These are phyloP conservation scores for Trapa bicornis DNA, from an alignment of 345 rosid species.

Conservation along the genomic window DNA sequence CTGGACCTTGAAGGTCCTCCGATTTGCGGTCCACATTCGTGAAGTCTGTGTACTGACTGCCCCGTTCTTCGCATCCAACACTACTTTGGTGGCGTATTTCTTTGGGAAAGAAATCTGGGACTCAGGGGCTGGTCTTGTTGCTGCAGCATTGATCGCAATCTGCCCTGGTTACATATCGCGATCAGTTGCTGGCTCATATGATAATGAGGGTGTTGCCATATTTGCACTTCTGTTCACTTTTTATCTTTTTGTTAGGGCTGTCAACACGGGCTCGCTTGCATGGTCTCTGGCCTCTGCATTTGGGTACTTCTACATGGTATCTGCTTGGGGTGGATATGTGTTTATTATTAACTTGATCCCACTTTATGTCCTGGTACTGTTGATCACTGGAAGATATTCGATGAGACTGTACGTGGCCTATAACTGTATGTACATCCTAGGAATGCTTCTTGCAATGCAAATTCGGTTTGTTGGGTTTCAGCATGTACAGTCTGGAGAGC, in stretches of 20 bases:
- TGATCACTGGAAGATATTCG: constrained; percentile 89
- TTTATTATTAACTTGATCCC: constrained; percentile 91
- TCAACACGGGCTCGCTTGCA: constrained; percentile 79
- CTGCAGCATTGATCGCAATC: constrained; percentile 77
- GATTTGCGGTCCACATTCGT: constrained; percentile 84
- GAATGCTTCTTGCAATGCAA: constrained; percentile 99
- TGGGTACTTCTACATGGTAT: constrained; percentile 95
- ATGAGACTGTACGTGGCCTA: constrained; percentile 89
- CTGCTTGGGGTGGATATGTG: constrained; percentile 99
- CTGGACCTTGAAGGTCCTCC: constrained; percentile 55
- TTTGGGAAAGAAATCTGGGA: constrained; percentile 99
- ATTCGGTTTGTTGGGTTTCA: constrained; percentile 97
- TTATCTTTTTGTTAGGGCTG: constrained; percentile 82
- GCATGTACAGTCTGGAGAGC: constrained; percentile 98
- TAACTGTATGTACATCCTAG: constrained; percentile 79
- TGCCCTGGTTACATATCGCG: constrained; percentile 98
- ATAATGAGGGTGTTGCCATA: constrained; percentile 90
- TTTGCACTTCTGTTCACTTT: constrained; percentile 82
- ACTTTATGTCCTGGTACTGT: constrained; percentile 76
- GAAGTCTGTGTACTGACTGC: constrained; percentile 96
- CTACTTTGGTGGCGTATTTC: constrained; percentile 86
- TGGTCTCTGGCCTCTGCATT: constrained; percentile 93
- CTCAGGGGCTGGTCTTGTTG: constrained; percentile 85
- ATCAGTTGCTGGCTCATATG: constrained; percentile 94
- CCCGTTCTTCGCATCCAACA: constrained; percentile 91